Base-by-base conservation (phyloP, 345 rosid species). In the Nasturtium officinale region DNA sequence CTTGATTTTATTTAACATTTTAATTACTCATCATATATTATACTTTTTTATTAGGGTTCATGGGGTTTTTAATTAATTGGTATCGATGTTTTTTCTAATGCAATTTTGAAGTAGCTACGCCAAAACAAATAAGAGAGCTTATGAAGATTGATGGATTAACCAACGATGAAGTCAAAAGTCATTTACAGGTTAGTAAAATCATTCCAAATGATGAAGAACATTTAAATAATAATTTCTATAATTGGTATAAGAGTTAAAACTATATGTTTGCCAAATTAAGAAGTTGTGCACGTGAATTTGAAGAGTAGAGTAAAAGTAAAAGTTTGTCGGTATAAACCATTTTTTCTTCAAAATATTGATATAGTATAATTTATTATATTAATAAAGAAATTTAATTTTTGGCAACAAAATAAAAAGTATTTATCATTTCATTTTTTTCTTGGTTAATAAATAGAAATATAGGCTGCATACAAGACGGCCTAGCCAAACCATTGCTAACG, bases 161-260 rank as follows among this genome's bases (percentile, higher is more conserved):
- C 7, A 93, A 93, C 9, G 98, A 89, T 80, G 98, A 93, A 89
- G 97, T 94, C 26, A 94, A 94, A 77, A 94, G 98, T 79, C 98
- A 94, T 87, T 83, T 94, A 71, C 98, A 90, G 98, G 98, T 93
- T 43, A 5, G 72, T 38, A 38, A 50, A 58, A 23, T 25, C 28
- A 12, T n/a, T 35, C 20, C 3, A 13, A 8, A n/a, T 13, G 23
- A n/a, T 28, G 4, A 29, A 0, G 12, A 1, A 32, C 2, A 55
- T 30, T 17, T 17, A 32, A 58, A 32, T 33, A 58, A 10, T 58
- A 5, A 3, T 16, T 48, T 20, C 63, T 55, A 48, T 60, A 67
- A 50, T 3, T 67, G 56, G 56, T 30, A 67, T 8, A 67, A 20
- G 9, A 7, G 10, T 20, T n/a, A 9, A 50, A 58, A 47, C 29